Evolutionary conservation across 805 yeast species (phyloP), one percentile per base, ranked within the genome.

Genomic region (Zygosaccharomyces gambellarensis): DNA sequence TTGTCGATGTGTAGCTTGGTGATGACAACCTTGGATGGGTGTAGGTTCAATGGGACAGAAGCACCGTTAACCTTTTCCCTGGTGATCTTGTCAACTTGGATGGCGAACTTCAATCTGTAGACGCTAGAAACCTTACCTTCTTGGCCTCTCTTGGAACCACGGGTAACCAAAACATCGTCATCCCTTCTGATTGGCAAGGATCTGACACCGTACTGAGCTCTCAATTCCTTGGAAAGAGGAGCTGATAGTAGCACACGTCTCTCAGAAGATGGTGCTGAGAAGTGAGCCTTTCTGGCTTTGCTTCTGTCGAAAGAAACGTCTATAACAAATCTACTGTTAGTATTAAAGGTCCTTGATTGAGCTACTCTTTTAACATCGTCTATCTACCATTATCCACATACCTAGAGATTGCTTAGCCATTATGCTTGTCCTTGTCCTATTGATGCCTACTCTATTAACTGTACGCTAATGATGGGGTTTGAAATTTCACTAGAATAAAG

Each of bases 261-360:
- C 72, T 80, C 88, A 65, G 92, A 85, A 63, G 99, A 92, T 71
- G 98, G 95, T 67, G 99, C 95, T 71, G 80, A 81, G 92, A 94
- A 94, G 86, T 94, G 87, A 77, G 98, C 98, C 88, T 94, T 94
- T 87, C 99, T 90, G 77, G 97, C 82, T 86, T 94, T 94, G 78
- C 95, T 87, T 83, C 99, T 94, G 74, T 97, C 90, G 76, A 95
- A 85, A 71, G 99, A 90, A 77, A 94, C 98, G 96, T 94, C 97
- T 87, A 59, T 45, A 41, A 38, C 31, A 38, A 42, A 36, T 39
- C 17, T 48, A 28, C 27, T 48, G 73, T 71, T 69, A 50, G 56
- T 50, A 25, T 25, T 25, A 5, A 25, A 5, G 1, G 17, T 17
- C 17, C 17, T 17, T 17, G 17, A 17, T 17, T 17, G 17, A 17